Evolutionary conservation across 2,329 filamentous ascomycete species (phyloP), one percentile per base, ranked within the genome.

Genomic region (Beauveria sp.): DNA sequence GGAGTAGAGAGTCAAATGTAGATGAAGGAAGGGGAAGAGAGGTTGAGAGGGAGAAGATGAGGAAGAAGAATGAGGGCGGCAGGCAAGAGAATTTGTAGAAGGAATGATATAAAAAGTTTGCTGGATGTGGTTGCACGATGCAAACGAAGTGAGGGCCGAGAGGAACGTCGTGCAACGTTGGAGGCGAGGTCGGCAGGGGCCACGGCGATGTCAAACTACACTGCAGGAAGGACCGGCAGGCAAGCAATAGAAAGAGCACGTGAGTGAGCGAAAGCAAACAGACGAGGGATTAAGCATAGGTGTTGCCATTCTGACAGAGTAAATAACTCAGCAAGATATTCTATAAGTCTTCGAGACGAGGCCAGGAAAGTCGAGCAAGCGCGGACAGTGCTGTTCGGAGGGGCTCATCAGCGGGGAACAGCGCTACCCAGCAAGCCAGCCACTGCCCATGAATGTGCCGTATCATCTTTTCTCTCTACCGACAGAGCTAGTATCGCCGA

Each of bases 131-230:
- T 61, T 49, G 58, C 43, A 61, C 58, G 22, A 45, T 61, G 50
- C 58, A 61, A 61, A 61, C 50, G 58, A 52, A 61, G 38, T 38
- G 34, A 48, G 50, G n/a, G 56, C 34, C 18, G 31, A 54, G 50
- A 40, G 50, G 40, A 31, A 14, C n/a, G 20, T 48, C n/a, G 58
- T 61, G 50, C 42, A 31, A 61, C 58, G 31, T 16, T 49, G 16
- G 49, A 61, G 58, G 49, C 58, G 58, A 61, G 51, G 26, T 34
- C 20, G n/a, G 42, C 50, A 61, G 40, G 28, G 14, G 7, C 3
- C 26, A 20, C 6, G 34, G 5, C 18, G 31, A 10, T 53, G 34
- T 28, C 28, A 22, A 46, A 14, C 9, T 42, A 42, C 38, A 43
- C 10, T 8, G 16, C 34, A 42, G n/a, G 34, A 20, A 26, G 12